Base-by-base conservation (phyloP, 805 yeast genomes). In the Saccharomyces mikatae region DNA sequence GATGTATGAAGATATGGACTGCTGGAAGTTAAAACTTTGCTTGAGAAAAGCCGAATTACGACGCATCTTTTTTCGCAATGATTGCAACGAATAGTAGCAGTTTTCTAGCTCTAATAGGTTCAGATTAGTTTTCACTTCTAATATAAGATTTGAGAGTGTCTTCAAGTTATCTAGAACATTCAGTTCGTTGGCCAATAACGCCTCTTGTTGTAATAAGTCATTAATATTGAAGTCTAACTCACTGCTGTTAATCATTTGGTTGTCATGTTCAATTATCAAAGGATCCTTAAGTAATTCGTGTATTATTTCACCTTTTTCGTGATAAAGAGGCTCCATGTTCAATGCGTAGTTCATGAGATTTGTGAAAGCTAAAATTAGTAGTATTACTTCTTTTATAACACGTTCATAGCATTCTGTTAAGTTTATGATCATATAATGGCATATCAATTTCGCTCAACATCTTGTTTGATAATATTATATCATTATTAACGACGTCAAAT, bases 41-140 rank as follows among this genome's bases (percentile, higher is more conserved):
- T 58, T 60, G 13, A 60, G 46, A 6, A 59, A 46, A 26, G 49
- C 50, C 2, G 55, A 28, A 13, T 58, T 52, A 46, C 57, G 58
- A 27, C 56, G 54, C 9, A 67, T 48, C 51, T 62, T 67, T 47
- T 58, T 64, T 21, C 63, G 61, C 47, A 69, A 46, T 9, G 61
- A 58, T 41, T 62, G 57, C 36, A 69, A 53, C 2, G 71, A 66
- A 54, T 65, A 63, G 51, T 64, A 69, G 51, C 71, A 67, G 55
- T 66, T 67, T 49, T 67, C 71, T n/a, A 67, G 57, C 52, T 68
- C 71, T 21, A 58, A 36, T 36, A 59, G 50, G 28, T 64, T 64
- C 22, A 62, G 58, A 55, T 67, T 68, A 5, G 68, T 60, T 24
- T 64, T 64, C 30, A 67, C 62, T 52, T 69, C 72, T 48, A 58